A percentile compares a stretch with the other conserved stretches of the same genome.
phyloP scores from a whole-genome alignment of 352 stramenopile genomes.

The Blastocystis hominis region DNA sequence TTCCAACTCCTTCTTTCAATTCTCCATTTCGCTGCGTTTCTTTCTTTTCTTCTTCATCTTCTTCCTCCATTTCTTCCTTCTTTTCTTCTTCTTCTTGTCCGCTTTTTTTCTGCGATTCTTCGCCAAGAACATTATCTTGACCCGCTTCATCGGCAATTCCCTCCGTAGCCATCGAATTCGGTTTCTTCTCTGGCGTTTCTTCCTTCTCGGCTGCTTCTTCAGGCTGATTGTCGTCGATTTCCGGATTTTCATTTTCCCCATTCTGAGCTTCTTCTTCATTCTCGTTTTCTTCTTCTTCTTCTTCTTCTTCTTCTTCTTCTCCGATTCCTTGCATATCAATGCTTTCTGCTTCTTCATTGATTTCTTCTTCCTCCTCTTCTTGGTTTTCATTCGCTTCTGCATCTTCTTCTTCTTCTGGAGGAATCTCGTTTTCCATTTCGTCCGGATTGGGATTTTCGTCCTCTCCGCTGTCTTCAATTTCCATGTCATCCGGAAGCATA shows the following conservation, averaged over 20 bases:
- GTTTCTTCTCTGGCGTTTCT: neutral
- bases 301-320: conserved; percentile 69
- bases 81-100: conserved; percentile 54
- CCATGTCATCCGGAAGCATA: conserved; percentile 66
- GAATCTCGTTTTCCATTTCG: conserved; percentile 72
- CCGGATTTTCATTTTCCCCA: conserved; percentile 69
- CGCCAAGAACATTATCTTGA: conserved; percentile 59
- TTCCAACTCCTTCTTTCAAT: conserved; percentile 57
- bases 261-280: conserved; percentile 71
- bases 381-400: conserved; percentile 60
- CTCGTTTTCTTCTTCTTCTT: conserved; percentile 68
- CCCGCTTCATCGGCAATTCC: conserved; percentile 58
- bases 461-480: conserved; percentile 77
- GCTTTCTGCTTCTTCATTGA: conserved; percentile 59
- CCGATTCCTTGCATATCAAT: conserved; percentile 61
- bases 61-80: conserved; percentile 65
- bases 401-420: conserved; percentile 70
- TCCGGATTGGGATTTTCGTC: conserved; percentile 62
- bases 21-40: conserved; percentile 61
- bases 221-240: conserved; percentile 63
- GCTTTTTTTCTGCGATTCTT: conserved; percentile 60
- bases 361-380: conserved; percentile 60
- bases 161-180: conserved; percentile 16
- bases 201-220: conserved; percentile 67
- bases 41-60: conserved; percentile 64